Conservation (phyloP, 306 rosid genomes). For the Dryas alaskensis region DNA sequence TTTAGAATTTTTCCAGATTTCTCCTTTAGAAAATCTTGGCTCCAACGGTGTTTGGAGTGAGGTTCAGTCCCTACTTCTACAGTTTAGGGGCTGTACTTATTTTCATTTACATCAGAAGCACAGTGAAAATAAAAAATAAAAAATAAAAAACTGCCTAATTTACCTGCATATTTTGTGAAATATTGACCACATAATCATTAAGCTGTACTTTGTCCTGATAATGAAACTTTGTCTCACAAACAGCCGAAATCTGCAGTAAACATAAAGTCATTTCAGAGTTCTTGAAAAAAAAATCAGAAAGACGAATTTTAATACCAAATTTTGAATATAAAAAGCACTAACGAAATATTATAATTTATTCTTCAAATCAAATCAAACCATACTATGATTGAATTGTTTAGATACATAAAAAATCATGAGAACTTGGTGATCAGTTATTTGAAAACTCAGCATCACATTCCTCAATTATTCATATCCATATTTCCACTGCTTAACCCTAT, state of each 20-base stretch:
- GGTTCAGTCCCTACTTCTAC: no score
- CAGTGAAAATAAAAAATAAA: background rate
- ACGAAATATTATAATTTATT: background rate
- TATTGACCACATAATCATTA: slow-evolving; percentile 52
- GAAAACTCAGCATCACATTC: background rate
- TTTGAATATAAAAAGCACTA: background rate
- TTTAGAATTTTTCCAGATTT: no score
- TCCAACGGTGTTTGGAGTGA: no score
- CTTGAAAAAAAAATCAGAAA: slow-evolving; percentile 1
- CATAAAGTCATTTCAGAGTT: slow-evolving; percentile 37
- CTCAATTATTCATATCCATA: background rate
- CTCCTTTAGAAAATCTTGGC: no score
- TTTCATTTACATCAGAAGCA: background rate
- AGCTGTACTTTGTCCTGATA: slow-evolving; percentile 89
- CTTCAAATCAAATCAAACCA: slow-evolving; percentile 1
- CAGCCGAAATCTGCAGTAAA: slow-evolving; percentile 79
- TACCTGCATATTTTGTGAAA: slow-evolving; percentile 81
- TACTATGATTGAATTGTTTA: background rate
- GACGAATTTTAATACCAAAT: background rate
- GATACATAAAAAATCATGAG: background rate
- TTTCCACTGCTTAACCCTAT: no score
- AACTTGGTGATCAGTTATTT: background rate
- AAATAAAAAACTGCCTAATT: slow-evolving; percentile 11
- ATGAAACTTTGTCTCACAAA: slow-evolving; percentile 90
- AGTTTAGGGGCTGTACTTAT: no score